Conservation (phyloP, 306 rosid genomes). For the Dryas alaskensis region DNA sequence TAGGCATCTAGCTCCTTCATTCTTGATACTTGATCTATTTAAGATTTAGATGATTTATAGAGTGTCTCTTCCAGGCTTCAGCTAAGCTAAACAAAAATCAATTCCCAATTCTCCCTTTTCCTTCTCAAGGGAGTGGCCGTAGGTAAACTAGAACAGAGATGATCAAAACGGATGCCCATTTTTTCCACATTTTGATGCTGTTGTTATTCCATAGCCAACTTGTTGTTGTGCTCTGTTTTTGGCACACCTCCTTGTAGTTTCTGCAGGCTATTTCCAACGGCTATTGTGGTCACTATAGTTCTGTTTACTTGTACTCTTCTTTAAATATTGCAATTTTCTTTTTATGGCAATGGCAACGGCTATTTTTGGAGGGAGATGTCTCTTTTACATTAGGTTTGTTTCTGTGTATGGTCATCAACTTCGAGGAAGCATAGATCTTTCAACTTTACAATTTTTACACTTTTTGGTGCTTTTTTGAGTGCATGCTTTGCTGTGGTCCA, state of each 20-base stretch:
- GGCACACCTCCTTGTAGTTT: not conserved
- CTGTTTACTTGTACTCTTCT: not conserved
- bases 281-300: not conserved
- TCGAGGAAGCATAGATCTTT: not conserved
- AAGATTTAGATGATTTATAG: not conserved
- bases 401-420: not conserved
- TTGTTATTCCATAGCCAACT: not conserved
- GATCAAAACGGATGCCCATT: conserved; percentile 9
- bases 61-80: not conserved
- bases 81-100: not conserved
- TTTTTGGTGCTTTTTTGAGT: no score
- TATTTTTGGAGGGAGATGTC: not conserved
- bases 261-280: not conserved
- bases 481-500: no score
- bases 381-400: not conserved
- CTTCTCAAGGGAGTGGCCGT: not conserved
- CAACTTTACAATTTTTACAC: no score
- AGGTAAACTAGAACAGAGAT: not conserved
- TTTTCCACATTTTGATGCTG: not conserved
- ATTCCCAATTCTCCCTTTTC: not conserved
- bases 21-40: not conserved
- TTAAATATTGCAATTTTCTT: not conserved
- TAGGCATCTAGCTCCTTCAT: conserved; percentile 10
- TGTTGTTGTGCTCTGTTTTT: conserved; percentile 3
- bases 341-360: not conserved